A percentile compares a stretch with the other conserved stretches of the same genome.
Conservation (phyloP, 257 asterid species). For the Solanum clarkiae region DNA sequence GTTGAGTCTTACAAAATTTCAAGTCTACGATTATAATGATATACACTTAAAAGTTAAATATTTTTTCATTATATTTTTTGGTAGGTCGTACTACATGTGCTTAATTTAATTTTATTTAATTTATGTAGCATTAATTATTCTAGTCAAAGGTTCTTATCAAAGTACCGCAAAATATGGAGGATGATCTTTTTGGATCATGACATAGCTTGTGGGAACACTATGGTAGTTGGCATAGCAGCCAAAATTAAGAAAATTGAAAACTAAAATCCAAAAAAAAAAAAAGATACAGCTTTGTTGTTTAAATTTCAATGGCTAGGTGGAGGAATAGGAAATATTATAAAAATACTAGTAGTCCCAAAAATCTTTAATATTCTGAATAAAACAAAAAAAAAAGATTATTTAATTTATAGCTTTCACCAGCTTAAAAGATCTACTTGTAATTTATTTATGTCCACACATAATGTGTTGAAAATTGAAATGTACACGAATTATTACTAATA, state of each 20-base stretch:
- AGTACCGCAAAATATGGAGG: slow-evolving; percentile 14
- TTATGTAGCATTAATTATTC: background rate
- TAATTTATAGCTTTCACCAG: background rate
- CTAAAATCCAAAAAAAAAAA: background rate
- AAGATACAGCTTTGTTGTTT: background rate
- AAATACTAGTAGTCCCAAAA: background rate
- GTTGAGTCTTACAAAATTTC: too few relatives aligned
- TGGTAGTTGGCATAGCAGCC: slow-evolving; percentile 9
- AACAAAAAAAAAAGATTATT: background rate
- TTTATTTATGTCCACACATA: slow-evolving; percentile 8
- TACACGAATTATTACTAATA: background rate
- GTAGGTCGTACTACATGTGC: background rate
- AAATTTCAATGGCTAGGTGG: slow-evolving; percentile 18
- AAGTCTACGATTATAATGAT: too few relatives aligned
- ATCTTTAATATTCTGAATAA: background rate
- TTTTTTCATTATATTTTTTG: background rate
- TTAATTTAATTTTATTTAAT: background rate
- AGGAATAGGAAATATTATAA: background rate
- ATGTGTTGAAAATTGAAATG: slow-evolving; percentile 10
- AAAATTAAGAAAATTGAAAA: background rate
- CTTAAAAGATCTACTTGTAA: slow-evolving; percentile 5
- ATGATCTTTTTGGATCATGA: background rate
- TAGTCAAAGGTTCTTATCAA: background rate
- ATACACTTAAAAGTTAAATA: background rate
- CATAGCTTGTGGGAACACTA: background rate